Percentiles rank a stretch among this genome's conserved stretches.
Conservation (phyloP, 176 grass and related monocot genomes). For the Musa troglodytarum region DNA sequence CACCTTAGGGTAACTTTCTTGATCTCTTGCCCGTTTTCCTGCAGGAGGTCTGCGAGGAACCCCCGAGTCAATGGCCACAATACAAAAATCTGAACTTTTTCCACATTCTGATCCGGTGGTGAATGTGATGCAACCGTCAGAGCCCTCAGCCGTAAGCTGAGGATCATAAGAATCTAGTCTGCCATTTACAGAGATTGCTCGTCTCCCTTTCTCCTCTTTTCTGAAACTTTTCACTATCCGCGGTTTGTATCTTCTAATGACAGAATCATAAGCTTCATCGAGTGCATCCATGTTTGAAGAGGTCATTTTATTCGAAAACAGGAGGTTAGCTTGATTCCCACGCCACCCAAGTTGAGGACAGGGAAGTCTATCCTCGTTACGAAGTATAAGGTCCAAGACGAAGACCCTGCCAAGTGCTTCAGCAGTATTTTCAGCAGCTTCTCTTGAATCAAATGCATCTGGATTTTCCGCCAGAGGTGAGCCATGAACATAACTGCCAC, state of each 20-base stretch:
- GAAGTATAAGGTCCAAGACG: slow-evolving; percentile 74
- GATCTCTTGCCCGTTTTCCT: slow-evolving; percentile 71
- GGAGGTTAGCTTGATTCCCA: slow-evolving; percentile 82
- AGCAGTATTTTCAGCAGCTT: slow-evolving; percentile 63
- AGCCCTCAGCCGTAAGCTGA: not conserved
- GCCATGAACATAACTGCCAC: slow-evolving; percentile 85
- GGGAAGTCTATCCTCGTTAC: slow-evolving; percentile 85
- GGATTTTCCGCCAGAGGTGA: slow-evolving; percentile 61
- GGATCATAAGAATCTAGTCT: slow-evolving; percentile 42
- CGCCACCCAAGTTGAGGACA: slow-evolving; percentile 87
- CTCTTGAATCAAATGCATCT: slow-evolving; percentile 47
- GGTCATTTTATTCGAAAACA: slow-evolving; percentile 50
- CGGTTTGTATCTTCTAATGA: slow-evolving; percentile 40
- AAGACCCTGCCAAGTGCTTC: slow-evolving; percentile 82
- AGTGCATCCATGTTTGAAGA: slow-evolving; percentile 61
- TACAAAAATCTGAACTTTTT: slow-evolving; percentile 41
- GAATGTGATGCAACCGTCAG: slow-evolving; percentile 9
- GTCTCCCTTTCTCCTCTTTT: slow-evolving; percentile 64
- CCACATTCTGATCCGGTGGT: slow-evolving; percentile 22
- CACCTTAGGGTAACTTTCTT: slow-evolving; percentile 74
- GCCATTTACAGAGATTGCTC: slow-evolving; percentile 65
- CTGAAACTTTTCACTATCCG: slow-evolving; percentile 36
- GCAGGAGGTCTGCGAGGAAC: slow-evolving; percentile 83
- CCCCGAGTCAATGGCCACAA: slow-evolving; percentile 80
- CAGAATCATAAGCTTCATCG: slow-evolving; percentile 38